These are phyloP conservation scores for Barnettozyma pratensis DNA, from an alignment of 805 yeast genomes.

Conservation along the genomic window DNA sequence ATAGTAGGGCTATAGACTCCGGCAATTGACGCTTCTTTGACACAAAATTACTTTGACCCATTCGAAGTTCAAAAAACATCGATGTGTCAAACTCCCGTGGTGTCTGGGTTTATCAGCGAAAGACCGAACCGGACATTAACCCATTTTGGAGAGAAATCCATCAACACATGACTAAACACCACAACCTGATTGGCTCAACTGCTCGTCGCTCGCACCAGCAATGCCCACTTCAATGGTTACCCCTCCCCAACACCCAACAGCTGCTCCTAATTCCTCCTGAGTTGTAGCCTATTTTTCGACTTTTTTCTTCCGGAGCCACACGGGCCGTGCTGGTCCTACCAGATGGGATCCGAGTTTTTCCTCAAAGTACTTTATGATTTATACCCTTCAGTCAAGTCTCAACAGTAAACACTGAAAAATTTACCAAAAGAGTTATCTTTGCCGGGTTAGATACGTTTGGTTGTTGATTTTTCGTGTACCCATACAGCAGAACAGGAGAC, in stretches of 20 bases:
- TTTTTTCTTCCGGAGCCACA: background rate
- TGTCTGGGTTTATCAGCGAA: background rate
- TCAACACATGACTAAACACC: too few species aligned
- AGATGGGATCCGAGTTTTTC: slow-evolving; percentile 1
- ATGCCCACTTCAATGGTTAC: too few species aligned
- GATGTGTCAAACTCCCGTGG: background rate
- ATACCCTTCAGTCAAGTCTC: too few species aligned
- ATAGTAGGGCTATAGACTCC: background rate
- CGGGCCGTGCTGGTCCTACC: background rate
- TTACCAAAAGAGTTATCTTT: background rate
- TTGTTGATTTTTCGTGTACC: too few species aligned
- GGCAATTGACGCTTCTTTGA: background rate
- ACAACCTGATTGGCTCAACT: too few species aligned
- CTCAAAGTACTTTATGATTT: background rate
- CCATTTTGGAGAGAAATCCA: too few species aligned
- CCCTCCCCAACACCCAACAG: too few species aligned
- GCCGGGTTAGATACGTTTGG: background rate
- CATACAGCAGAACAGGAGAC: too few species aligned
- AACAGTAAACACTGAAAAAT: background rate
- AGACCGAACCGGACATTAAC: too few species aligned
- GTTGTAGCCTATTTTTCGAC: background rate
- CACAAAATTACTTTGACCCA: background rate
- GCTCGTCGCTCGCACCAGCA: too few species aligned
- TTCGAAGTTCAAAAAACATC: too few species aligned
- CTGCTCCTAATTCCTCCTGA: too few species aligned